Base-by-base conservation (phyloP, 75 land plant species). In the Larix kaempferi region DNA sequence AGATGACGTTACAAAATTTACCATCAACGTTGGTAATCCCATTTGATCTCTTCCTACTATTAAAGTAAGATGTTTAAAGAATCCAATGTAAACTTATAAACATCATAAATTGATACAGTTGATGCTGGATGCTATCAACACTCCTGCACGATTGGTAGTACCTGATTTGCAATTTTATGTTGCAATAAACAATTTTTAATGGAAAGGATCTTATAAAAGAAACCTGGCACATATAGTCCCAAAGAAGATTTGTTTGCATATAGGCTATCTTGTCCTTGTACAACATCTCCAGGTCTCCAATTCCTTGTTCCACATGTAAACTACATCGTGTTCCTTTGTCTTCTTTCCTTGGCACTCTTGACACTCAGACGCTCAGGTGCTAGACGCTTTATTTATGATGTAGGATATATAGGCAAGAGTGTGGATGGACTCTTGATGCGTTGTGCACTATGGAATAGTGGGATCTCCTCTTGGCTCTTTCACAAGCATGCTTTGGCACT, bases 281-380 rank as follows among this genome's bases (percentile, higher is more conserved):
- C 1, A 27, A 37, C 64, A 56, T 81, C 87, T 49, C 26, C 72
- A 25, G 94, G 90, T 37, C 78, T 37, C 98, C 96, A 95, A 75
- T 78, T 85, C 61, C 88, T 35, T 63, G 88, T 76, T 44, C 92
- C 88, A 84, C 88, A 96, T 27, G 99, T 94, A 74, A 96, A 96
- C 62, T 96, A 97, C 99, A 96, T 96, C 99, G 94, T 96, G 84
- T 96, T 94, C 14, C 97, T 83, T n/a, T n/a, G n/a, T n/a, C n/a
- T n/a, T n/a, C n/a, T n/a, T n/a, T n/a, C n/a, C n/a, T n/a, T n/a
- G n/a, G n/a, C n/a, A n/a, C n/a, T n/a, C n/a, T n/a, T n/a, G n/a
- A n/a, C n/a, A n/a, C n/a, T n/a, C n/a, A n/a, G n/a, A n/a, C n/a
- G n/a, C n/a, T n/a, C n/a, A n/a, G n/a, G n/a, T n/a, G n/a, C n/a